phyloP scores from a whole-genome alignment of 208 protist genomes.

The Crithidia bombi region DNA sequence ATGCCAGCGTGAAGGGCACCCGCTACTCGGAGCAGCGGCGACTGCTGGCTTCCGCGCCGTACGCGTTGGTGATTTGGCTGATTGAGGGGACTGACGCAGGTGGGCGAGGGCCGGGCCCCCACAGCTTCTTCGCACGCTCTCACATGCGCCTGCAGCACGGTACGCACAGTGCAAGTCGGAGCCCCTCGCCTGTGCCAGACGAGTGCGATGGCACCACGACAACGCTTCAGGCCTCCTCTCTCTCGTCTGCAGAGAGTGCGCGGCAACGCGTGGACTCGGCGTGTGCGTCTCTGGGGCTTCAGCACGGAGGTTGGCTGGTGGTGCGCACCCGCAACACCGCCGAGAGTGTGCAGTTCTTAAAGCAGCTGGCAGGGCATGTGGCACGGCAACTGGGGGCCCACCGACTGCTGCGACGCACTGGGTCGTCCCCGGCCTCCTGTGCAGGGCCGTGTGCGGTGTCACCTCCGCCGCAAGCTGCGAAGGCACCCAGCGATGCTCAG shows the following conservation, averaged over 20 bases:
- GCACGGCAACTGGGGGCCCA: slow-evolving; percentile 22
- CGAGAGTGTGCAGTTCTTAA: slow-evolving; percentile 49
- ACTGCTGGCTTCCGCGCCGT: slow-evolving; percentile 57
- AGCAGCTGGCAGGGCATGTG: slow-evolving; percentile 30
- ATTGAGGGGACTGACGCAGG: slow-evolving; percentile 56
- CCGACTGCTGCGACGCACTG: slow-evolving; percentile 6
- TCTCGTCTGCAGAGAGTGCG: slow-evolving; percentile 19
- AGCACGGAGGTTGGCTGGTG: slow-evolving; percentile 33
- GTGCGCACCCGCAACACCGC: slow-evolving; percentile 57
- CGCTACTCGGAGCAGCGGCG: slow-evolving; percentile 79
- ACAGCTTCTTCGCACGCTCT: not conserved
- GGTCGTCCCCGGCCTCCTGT: no score
- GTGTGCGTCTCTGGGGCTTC: slow-evolving; percentile 46
- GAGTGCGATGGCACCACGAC: not conserved
- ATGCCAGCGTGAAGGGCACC: slow-evolving; percentile 63
- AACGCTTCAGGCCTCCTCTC: not conserved
- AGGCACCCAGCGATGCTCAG: not conserved
- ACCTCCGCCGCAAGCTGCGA: no score
- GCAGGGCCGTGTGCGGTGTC: no score
- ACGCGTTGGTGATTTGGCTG: slow-evolving; percentile 68
- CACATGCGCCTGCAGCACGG: not conserved
- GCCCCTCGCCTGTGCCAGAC: slow-evolving; percentile 3
- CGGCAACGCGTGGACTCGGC: slow-evolving; percentile 44
- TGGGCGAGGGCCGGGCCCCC: not conserved
- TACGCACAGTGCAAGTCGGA: not conserved